phyloP scores from a whole-genome alignment of 2,329 filamentous ascomycete genomes.

The Fusarium pininemorale region DNA sequence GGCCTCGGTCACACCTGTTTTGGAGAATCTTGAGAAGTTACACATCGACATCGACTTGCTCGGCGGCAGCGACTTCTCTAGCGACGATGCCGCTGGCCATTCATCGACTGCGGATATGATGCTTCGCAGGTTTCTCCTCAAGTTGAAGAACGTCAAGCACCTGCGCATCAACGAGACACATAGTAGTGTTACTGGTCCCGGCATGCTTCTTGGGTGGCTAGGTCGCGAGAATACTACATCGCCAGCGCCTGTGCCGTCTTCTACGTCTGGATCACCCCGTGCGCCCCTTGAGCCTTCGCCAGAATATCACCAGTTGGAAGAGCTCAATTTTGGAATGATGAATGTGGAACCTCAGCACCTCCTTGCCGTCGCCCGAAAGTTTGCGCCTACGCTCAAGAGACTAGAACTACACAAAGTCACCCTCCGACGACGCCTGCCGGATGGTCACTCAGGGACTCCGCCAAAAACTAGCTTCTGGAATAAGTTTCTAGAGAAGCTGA shows the following conservation, averaged over 20 bases:
- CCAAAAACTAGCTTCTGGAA: conserved; percentile 51
- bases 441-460: not conserved
- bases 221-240: conserved; percentile 19
- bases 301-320: conserved; percentile 48
- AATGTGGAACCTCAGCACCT: conserved; percentile 44
- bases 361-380: conserved; percentile 51
- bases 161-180: conserved; percentile 59
- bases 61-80: conserved; percentile 9
- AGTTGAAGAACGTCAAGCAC: conserved; percentile 55
- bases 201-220: conserved; percentile 53
- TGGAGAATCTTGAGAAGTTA: conserved; percentile 58
- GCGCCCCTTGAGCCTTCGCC: conserved; percentile 34
- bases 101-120: conserved; percentile 9
- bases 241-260: not conserved
- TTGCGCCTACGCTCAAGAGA: conserved; percentile 53
- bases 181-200: conserved; percentile 4
- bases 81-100: not conserved
- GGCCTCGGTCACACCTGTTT: conserved; percentile 49
- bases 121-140: conserved; percentile 40
- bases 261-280: not conserved
- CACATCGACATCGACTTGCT: conserved; percentile 43
- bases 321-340: conserved; percentile 56
- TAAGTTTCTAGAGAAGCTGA: conserved; percentile 49
- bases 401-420: conserved; percentile 58
- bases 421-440: conserved; percentile 31